phyloP scores from a whole-genome alignment of 176 grass and related monocot species.

The Pharus latifolius region DNA sequence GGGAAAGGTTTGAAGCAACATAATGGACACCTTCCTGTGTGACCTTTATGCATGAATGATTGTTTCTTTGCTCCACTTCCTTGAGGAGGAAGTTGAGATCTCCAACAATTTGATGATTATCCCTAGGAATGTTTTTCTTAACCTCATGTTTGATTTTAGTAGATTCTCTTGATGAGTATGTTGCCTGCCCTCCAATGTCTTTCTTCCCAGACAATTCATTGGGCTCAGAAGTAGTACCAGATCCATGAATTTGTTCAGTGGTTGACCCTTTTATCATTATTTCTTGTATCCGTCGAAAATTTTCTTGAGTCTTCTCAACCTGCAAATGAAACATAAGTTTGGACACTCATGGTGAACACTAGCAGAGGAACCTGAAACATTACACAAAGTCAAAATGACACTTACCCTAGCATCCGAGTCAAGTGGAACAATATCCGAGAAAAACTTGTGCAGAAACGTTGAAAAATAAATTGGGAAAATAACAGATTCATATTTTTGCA shows the following conservation, averaged over 20 bases:
- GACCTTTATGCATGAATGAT: slow-evolving; percentile 9
- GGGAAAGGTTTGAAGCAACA: slow-evolving; percentile 22
- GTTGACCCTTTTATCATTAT: slow-evolving; percentile 52
- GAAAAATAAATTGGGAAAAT: slow-evolving; percentile 94
- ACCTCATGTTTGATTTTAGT: slow-evolving; percentile 3
- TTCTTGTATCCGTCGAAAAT: slow-evolving; percentile 65
- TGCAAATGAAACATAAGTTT: slow-evolving; percentile 23
- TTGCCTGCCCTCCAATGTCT: slow-evolving; percentile 5
- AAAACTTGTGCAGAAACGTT: slow-evolving; percentile 88
- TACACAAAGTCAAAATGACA: slow-evolving; percentile 3
- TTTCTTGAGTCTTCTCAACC: slow-evolving; percentile 65
- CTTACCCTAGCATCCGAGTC: slow-evolving; percentile 89
- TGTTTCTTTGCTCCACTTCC: slow-evolving; percentile 54
- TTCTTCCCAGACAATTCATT: slow-evolving; percentile 26
- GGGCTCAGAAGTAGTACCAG: not conserved
- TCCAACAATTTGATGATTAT: slow-evolving; percentile 58
- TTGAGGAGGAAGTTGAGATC: slow-evolving; percentile 75
- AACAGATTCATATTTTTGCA: slow-evolving; percentile 74
- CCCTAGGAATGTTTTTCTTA: slow-evolving; percentile 34
- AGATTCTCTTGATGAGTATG: slow-evolving; percentile 24
- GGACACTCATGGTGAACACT: not conserved
- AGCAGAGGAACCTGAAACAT: slow-evolving; percentile 2
- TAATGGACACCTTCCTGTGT: slow-evolving; percentile 5
- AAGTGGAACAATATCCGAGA: slow-evolving; percentile 83
- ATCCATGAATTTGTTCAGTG: slow-evolving; percentile 8